These are phyloP conservation scores for Fusarium pininemorale DNA, from an alignment of 2,329 filamentous ascomycete species.

Conservation along the genomic window DNA sequence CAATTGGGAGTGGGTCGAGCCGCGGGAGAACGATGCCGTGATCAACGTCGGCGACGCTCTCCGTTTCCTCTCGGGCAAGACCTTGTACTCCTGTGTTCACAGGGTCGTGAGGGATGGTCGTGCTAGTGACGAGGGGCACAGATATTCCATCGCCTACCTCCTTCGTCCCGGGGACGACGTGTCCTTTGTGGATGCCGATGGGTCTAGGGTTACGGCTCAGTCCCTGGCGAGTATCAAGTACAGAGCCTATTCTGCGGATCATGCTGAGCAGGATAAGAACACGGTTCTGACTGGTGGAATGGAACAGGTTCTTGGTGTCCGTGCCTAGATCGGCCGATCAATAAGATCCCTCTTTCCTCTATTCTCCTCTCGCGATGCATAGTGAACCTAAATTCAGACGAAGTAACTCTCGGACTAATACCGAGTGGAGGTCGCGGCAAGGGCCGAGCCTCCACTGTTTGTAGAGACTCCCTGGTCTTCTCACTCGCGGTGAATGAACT, in stretches of 20 bases:
- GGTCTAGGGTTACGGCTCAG: not conserved
- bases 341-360: not conserved
- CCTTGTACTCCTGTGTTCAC: not conserved
- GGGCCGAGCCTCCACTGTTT: not conserved
- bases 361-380: not conserved
- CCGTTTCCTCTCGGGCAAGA: not conserved
- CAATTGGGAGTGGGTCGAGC: not conserved
- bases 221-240: not conserved
- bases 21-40: not conserved
- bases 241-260: not conserved
- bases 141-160: not conserved
- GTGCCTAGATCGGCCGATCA: not conserved
- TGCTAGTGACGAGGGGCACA: not conserved
- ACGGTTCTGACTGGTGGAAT: not conserved
- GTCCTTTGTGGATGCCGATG: not conserved
- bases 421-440: not conserved
- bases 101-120: not conserved
- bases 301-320: not conserved
- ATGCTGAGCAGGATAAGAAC: not conserved
- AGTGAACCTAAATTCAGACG: not conserved
- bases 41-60: not conserved
- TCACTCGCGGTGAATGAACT: not conserved
- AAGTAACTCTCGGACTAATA: no score
- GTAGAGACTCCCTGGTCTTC: not conserved
- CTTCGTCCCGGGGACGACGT: not conserved